phyloP scores from a whole-genome alignment of 495 filamentous ascomycete species.

The Neurospora sp. region DNA sequence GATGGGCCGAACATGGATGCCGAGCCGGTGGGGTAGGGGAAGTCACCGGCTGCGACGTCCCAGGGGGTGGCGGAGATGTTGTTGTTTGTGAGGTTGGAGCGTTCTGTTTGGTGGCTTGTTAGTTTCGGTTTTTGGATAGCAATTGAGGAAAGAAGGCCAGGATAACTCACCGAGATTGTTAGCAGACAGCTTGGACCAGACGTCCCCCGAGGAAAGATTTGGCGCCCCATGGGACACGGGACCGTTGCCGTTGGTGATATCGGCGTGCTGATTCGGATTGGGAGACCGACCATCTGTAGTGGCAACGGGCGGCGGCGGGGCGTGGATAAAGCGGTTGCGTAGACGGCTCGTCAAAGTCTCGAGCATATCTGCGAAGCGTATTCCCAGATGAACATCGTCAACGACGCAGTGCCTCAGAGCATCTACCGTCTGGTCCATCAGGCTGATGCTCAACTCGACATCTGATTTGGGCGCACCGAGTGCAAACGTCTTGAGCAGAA shows the following conservation, averaged over 20 bases:
- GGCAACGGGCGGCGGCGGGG: constrained; percentile 26
- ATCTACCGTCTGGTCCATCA: constrained; percentile 71
- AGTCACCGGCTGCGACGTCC: constrained; percentile 36
- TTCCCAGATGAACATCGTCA: constrained; percentile 92
- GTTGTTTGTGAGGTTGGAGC: constrained; percentile 30
- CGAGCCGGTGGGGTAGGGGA: constrained; percentile 37
- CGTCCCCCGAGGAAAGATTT: background rate
- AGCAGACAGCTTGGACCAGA: background rate
- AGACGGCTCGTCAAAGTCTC: constrained; percentile 69
- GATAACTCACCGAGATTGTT: constrained; percentile 15
- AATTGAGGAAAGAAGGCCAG: background rate
- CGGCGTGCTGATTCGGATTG: constrained; percentile 14
- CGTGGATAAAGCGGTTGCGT: constrained; percentile 62
- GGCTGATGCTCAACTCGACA: constrained; percentile 65
- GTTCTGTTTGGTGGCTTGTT: constrained; percentile 19
- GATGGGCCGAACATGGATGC: constrained; percentile 36
- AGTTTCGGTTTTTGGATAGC: background rate
- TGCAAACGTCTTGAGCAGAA: constrained; percentile 87
- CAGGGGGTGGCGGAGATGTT: constrained; percentile 47
- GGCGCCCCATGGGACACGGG: constrained; percentile 18
- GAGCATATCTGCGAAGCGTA: constrained; percentile 85
- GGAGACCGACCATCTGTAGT: constrained; percentile 30
- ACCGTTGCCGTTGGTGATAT: constrained; percentile 12
- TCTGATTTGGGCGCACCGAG: constrained; percentile 85
- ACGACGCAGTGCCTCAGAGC: constrained; percentile 79